Conservation (phyloP, 1,284 basidiomycete species). For the Testicularia cyperi region DNA sequence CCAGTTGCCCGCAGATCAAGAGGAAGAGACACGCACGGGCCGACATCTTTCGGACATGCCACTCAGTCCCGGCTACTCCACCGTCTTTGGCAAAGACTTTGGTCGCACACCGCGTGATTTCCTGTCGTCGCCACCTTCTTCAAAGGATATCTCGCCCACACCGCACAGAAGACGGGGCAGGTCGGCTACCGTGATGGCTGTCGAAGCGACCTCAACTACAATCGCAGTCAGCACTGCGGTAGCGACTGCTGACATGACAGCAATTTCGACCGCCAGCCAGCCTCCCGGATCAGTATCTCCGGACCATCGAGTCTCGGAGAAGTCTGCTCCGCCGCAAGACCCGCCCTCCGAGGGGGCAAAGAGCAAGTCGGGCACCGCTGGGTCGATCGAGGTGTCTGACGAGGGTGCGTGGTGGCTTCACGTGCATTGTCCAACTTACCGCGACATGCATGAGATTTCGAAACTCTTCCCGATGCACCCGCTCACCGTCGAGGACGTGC, state of each 20-base stretch:
- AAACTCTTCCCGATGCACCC: conserved; percentile 90
- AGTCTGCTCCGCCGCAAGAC: too few relatives aligned
- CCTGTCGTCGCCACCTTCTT: background rate
- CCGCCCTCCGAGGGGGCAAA: conserved; percentile 4
- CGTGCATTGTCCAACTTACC: conserved; percentile 83
- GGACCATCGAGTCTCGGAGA: too few relatives aligned
- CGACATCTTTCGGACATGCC: conserved; percentile 56
- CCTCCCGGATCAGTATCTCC: too few relatives aligned
- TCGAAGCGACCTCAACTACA: too few relatives aligned
- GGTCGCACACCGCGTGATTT: conserved; percentile 13
- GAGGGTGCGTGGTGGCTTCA: conserved; percentile 81
- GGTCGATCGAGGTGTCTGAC: conserved; percentile 3
- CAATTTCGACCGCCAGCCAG: too few relatives aligned
- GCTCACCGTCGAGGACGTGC: conserved; percentile 88
- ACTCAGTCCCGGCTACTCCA: conserved; percentile 42
- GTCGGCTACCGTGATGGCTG: too few relatives aligned
- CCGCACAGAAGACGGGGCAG: too few relatives aligned
- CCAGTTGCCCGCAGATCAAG: conserved; percentile 29
- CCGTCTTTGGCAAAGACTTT: conserved; percentile 33
- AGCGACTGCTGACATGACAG: too few relatives aligned
- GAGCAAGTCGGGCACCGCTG: conserved; percentile 3
- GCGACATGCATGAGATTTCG: conserved; percentile 82
- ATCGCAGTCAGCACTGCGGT: too few relatives aligned
- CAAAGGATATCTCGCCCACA: too few relatives aligned
- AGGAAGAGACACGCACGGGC: conserved; percentile 46